Conservation (phyloP, 2,329 filamentous ascomycete genomes). For the Scytalidium lignicola region DNA sequence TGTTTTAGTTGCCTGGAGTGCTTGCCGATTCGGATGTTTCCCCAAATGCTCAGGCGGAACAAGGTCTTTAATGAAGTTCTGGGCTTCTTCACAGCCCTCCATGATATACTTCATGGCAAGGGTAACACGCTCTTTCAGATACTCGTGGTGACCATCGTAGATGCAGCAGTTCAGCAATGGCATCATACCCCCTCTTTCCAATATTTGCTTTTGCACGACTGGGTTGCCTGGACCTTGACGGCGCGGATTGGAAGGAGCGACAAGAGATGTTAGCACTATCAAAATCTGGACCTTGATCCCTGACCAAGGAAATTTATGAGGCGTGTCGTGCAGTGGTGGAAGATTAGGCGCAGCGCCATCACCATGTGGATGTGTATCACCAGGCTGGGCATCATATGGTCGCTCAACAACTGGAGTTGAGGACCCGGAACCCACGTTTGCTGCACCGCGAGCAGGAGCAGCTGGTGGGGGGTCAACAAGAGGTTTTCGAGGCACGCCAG, state of each 20-base stretch:
- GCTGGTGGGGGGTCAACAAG: constrained; percentile 43
- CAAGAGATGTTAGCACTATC: constrained; percentile 79
- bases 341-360: constrained; percentile 35
- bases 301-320: constrained; percentile 60
- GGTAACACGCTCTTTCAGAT: constrained; percentile 86
- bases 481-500: constrained; percentile 78
- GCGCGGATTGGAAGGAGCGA: constrained; percentile 70
- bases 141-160: constrained; percentile 90
- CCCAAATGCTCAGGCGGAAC: constrained; percentile 16
- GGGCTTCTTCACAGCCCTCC: constrained; percentile 69
- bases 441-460: constrained; percentile 33
- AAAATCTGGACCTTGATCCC: constrained; percentile 90
- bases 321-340: constrained; percentile 55
- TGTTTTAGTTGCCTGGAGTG: background rate
- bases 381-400: constrained; percentile 47
- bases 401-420: constrained; percentile 50
- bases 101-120: constrained; percentile 82
- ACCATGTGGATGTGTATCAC: constrained; percentile 8
- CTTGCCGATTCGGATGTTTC: background rate
- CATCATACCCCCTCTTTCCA: constrained; percentile 79
- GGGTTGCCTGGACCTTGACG: constrained; percentile 59
- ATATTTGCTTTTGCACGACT: constrained; percentile 81
- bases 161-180: constrained; percentile 83
- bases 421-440: constrained; percentile 1
- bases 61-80: constrained; percentile 60